Conservation (phyloP, 1,139 yeast genomes). For the Zygoascus sp. region DNA sequence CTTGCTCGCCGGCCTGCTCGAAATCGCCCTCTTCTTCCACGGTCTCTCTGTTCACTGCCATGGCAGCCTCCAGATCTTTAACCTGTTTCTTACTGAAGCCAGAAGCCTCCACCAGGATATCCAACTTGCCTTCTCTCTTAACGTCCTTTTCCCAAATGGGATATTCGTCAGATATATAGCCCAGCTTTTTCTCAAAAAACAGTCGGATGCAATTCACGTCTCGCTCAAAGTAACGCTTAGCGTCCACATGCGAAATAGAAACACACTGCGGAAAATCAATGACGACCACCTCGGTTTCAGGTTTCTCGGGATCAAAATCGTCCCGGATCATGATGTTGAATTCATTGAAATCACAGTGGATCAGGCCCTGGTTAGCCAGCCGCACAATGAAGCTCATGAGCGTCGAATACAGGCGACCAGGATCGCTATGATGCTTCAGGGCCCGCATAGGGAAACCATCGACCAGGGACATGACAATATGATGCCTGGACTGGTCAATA, state of each 20-base stretch:
- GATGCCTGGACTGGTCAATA: slow-evolving; percentile 84
- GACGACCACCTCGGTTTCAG: slow-evolving; percentile 62
- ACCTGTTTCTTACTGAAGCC: slow-evolving; percentile 78
- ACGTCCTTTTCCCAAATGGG: slow-evolving; percentile 81
- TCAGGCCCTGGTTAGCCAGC: slow-evolving; percentile 80
- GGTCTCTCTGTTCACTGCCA: slow-evolving; percentile 49
- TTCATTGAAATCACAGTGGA: slow-evolving; percentile 97
- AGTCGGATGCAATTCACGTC: slow-evolving; percentile 86
- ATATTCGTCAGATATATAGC: slow-evolving; percentile 71
- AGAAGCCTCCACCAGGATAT: slow-evolving; percentile 82
- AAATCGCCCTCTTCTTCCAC: slow-evolving; percentile 35
- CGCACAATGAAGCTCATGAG: slow-evolving; percentile 82
- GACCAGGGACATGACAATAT: slow-evolving; percentile 87
- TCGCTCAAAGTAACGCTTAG: slow-evolving; percentile 79
- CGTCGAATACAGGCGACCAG: slow-evolving; percentile 69
- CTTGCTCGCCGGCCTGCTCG: slow-evolving; percentile 29
- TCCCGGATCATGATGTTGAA: slow-evolving; percentile 86
- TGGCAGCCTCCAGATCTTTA: slow-evolving; percentile 71
- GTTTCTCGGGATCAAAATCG: slow-evolving; percentile 50
- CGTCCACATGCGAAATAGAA: slow-evolving; percentile 85
- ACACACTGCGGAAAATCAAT: slow-evolving; percentile 99
- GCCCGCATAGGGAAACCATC: slow-evolving; percentile 88
- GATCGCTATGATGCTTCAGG: slow-evolving; percentile 61
- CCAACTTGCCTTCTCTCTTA: slow-evolving; percentile 61
- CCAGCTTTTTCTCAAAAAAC: slow-evolving; percentile 75